Evolutionary conservation across 192 early-diverging fungal species (phyloP).

Genomic region (Spinellus fusiger): DNA sequence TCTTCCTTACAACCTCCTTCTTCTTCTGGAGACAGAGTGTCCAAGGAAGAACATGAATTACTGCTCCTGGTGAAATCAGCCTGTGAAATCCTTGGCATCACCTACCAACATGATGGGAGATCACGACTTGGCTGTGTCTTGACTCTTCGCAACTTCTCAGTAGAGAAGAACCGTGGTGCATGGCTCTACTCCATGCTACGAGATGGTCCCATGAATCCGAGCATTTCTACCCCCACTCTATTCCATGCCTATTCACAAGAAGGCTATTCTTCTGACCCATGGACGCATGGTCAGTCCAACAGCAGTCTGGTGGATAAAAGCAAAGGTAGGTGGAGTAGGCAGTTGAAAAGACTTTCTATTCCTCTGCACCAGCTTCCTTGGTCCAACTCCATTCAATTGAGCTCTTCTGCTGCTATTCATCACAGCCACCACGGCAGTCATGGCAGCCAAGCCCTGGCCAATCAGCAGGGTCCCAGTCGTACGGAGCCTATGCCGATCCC

Average conservation of each 20-base stretch:
- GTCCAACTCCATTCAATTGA: neutral
- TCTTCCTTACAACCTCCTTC: no score
- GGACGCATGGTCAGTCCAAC: neutral
- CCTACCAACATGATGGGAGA: conserved; percentile 15
- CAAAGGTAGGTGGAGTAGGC: neutral
- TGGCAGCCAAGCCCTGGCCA: conserved; percentile 6
- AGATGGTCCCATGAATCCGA: neutral
- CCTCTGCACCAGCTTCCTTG: neutral
- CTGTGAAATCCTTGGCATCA: conserved; percentile 29
- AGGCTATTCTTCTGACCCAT: neutral
- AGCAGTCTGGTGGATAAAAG: neutral
- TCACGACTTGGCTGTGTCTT: conserved; percentile 18
- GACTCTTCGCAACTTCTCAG: conserved; percentile 13
- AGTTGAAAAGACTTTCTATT: neutral
- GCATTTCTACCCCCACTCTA: neutral
- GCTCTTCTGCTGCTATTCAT: neutral
- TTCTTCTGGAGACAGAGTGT: no score
- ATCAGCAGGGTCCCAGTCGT: neutral
- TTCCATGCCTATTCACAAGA: neutral
- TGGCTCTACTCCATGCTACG: neutral
- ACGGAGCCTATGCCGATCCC: neutral
- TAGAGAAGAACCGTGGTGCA: neutral
- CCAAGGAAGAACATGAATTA: conserved; percentile 21
- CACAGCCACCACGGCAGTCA: neutral
- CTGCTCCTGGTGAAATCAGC: conserved; percentile 15